Evolutionary conservation across 2,329 filamentous ascomycete genomes (phyloP).

Genomic region (Pseudocercospora crystallina): DNA sequence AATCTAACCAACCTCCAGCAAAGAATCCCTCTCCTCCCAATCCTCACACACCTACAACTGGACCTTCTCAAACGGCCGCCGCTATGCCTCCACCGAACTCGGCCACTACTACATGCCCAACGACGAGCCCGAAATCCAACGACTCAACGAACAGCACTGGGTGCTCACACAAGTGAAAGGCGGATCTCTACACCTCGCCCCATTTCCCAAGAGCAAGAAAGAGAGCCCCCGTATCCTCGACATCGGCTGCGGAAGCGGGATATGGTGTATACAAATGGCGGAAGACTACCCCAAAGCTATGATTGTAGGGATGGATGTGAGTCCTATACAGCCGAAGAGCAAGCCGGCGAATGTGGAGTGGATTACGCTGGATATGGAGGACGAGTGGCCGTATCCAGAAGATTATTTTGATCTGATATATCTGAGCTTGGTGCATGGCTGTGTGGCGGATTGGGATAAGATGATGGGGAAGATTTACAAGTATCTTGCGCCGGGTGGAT

Average conservation of each 20-base stretch:
- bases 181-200: constrained; percentile 19
- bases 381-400: constrained; percentile 24
- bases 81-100: constrained; percentile 25
- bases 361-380: constrained; percentile 24
- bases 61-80: constrained; percentile 23
- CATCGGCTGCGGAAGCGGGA: constrained; percentile 27
- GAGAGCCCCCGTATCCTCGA: constrained; percentile 19
- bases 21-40: constrained; percentile 1
- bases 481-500: constrained; percentile 33
- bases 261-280: constrained; percentile 27
- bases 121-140: constrained; percentile 27
- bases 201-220: constrained; percentile 11
- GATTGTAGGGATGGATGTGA: constrained; percentile 27
- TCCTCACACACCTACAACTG: constrained; percentile 14
- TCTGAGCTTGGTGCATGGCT: constrained; percentile 29
- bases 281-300: constrained; percentile 24
- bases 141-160: constrained; percentile 28
- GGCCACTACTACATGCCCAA: constrained; percentile 29
- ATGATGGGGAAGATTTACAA: constrained; percentile 20
- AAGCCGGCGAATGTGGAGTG: constrained; percentile 27
- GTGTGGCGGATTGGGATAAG: constrained; percentile 22
- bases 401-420: constrained; percentile 26
- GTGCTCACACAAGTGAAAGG: constrained; percentile 23
- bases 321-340: constrained; percentile 24
- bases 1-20: constrained; percentile 1